Evolutionary conservation across 2,329 filamentous ascomycete genomes (phyloP).

Genomic region (Penicillium sp.): DNA sequence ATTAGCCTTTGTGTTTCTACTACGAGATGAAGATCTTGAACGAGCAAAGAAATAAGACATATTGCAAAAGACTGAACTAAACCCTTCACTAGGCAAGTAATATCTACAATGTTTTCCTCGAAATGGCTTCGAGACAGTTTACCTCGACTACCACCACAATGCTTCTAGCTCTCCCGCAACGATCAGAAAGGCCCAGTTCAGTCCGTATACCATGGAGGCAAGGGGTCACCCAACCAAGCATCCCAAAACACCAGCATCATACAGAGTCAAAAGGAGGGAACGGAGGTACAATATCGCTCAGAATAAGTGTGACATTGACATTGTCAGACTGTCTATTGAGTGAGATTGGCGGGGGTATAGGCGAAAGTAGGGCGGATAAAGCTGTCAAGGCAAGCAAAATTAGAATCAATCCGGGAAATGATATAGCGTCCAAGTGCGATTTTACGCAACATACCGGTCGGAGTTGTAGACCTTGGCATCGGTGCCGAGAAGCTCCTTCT

Average conservation of each 20-base stretch:
- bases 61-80: constrained; percentile 25
- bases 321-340: constrained; percentile 49
- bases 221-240: constrained; percentile 6
- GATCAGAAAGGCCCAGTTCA: constrained; percentile 8
- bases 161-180: constrained; percentile 6
- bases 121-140: constrained; percentile 8
- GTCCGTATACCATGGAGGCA: constrained; percentile 7
- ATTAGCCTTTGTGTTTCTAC: not conserved
- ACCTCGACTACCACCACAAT: constrained; percentile 1
- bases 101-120: constrained; percentile 32
- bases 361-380: constrained; percentile 80
- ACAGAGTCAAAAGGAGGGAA: constrained; percentile 8
- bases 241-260: constrained; percentile 7
- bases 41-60: constrained; percentile 12
- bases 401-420: not conserved
- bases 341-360: constrained; percentile 62
- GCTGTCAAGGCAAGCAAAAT: constrained; percentile 43
- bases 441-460: constrained; percentile 64
- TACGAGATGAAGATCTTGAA: not conserved
- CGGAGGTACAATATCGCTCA: constrained; percentile 6
- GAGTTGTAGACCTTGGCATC: constrained; percentile 83
- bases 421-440: not conserved
- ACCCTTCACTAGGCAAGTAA: constrained; percentile 27
- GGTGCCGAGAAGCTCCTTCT: constrained; percentile 84
- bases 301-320: constrained; percentile 8